These are phyloP conservation scores for Colletotrichum shisoi DNA, from an alignment of 2,329 filamentous ascomycete genomes.

Conservation along the genomic window DNA sequence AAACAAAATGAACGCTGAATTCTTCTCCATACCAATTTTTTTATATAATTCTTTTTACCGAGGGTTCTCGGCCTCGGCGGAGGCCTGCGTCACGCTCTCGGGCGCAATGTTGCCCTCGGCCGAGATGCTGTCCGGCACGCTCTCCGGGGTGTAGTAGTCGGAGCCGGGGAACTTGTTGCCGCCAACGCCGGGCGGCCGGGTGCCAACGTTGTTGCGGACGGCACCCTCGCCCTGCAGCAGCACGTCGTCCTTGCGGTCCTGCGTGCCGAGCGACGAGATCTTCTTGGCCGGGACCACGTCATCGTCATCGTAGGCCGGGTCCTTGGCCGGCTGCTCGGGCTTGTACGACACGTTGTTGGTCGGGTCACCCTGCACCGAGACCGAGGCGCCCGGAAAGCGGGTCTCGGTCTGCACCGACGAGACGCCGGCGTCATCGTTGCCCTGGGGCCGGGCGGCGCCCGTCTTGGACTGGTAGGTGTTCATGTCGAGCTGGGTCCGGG, in stretches of 20 bases:
- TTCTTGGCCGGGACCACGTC: slow-evolving; percentile 46
- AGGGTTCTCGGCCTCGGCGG: slow-evolving; percentile 44
- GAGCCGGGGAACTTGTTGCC: slow-evolving; percentile 53
- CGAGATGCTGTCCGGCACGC: slow-evolving; percentile 50
- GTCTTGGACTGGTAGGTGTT: slow-evolving; percentile 60
- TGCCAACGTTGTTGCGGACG: slow-evolving; percentile 51
- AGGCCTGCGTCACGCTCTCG: slow-evolving; percentile 51
- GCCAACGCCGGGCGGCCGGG: slow-evolving; percentile 47
- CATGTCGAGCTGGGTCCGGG: slow-evolving; percentile 57
- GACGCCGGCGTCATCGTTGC: slow-evolving; percentile 54
- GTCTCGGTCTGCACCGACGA: slow-evolving; percentile 51
- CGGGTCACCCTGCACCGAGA: slow-evolving; percentile 53
- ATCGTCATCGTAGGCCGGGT: slow-evolving; percentile 50
- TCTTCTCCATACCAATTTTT: too few relatives aligned
- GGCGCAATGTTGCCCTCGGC: slow-evolving; percentile 53
- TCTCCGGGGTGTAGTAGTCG: slow-evolving; percentile 53
- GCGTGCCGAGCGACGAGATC: slow-evolving; percentile 31
- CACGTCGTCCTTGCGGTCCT: slow-evolving; percentile 30
- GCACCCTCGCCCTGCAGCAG: slow-evolving; percentile 49
- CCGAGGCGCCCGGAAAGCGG: slow-evolving; percentile 54
- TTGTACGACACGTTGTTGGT: slow-evolving; percentile 58
- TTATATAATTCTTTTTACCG: background rate
- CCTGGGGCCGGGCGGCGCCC: slow-evolving; percentile 51
- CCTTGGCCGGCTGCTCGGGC: slow-evolving; percentile 45
- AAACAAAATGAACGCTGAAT: too few relatives aligned